Percentiles rank a stretch among this genome's conserved stretches.
phyloP scores from a whole-genome alignment of 2,329 filamentous ascomycete species.

The Clonostachys byssicola region DNA sequence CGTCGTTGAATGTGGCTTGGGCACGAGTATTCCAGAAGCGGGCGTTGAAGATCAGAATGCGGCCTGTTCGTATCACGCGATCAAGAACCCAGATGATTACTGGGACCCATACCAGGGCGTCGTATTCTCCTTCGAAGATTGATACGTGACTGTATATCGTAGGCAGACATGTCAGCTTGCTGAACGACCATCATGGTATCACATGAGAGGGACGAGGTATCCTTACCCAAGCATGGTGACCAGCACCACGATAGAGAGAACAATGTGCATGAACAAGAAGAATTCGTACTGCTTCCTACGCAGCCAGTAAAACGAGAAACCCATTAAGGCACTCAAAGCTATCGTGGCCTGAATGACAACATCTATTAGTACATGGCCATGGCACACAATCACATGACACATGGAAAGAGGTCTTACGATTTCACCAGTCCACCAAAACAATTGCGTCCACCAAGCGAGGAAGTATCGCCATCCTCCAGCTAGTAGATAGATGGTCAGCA shows the following conservation, averaged over 20 bases:
- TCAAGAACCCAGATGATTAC: constrained; percentile 45
- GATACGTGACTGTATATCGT: constrained; percentile 35
- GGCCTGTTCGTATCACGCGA: constrained; percentile 35
- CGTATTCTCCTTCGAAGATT: constrained; percentile 45
- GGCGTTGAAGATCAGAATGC: constrained; percentile 34
- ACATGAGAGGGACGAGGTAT: not conserved
- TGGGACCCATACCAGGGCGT: constrained; percentile 44
- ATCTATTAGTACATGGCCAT: not conserved
- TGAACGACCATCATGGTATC: constrained; percentile 3
- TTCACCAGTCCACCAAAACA: constrained; percentile 47
- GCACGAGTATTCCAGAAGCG: constrained; percentile 27
- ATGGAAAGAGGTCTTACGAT: constrained; percentile 23
- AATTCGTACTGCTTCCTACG: constrained; percentile 47
- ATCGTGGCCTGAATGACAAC: constrained; percentile 26
- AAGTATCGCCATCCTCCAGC: constrained; percentile 32
- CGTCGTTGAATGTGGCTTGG: constrained; percentile 23
- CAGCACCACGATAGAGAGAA: constrained; percentile 43
- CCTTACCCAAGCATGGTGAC: constrained; percentile 46
- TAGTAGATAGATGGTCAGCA: constrained; percentile 5
- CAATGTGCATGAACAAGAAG: constrained; percentile 45
- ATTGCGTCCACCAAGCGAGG: constrained; percentile 27
- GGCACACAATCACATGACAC: not conserved
- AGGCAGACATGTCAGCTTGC: too few relatives aligned
- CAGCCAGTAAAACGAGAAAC: constrained; percentile 45
- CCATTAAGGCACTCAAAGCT: constrained; percentile 37